phyloP scores from a whole-genome alignment of 306 rosid species.

The Prosopis cineraria region DNA sequence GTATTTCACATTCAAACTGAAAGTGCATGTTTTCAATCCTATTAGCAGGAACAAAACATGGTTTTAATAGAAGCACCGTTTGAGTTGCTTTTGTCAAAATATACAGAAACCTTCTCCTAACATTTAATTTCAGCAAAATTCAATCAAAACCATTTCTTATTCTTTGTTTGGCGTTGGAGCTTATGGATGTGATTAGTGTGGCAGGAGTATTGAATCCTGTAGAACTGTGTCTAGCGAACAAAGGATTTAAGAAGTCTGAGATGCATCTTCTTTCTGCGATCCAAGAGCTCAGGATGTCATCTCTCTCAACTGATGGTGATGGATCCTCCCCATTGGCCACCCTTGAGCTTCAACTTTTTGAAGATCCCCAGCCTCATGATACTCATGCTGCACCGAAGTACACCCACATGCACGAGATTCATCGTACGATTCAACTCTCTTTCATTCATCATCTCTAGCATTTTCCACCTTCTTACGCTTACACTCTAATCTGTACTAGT shows the following conservation, averaged over 20 bases:
- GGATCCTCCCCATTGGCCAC: slow-evolving; percentile 47
- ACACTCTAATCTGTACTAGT: not conserved
- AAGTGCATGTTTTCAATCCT: too few relatives aligned
- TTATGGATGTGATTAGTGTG: not conserved
- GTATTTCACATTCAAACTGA: too few relatives aligned
- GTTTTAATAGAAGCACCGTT: too few relatives aligned
- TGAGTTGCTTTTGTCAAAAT: too few relatives aligned
- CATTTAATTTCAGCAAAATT: too few relatives aligned
- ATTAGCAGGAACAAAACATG: too few relatives aligned
- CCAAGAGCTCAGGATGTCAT: slow-evolving; percentile 47
- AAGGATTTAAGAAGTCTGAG: slow-evolving; percentile 50
- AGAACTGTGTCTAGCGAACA: slow-evolving; percentile 56
- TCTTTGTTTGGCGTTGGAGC: not conserved
- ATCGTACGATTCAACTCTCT: slow-evolving; percentile 18
- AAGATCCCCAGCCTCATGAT: slow-evolving; percentile 35
- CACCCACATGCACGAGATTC: slow-evolving; percentile 27
- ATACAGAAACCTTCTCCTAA: too few relatives aligned
- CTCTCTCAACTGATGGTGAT: slow-evolving; percentile 45
- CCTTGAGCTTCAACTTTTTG: slow-evolving; percentile 60
- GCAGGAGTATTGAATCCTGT: slow-evolving; percentile 63
- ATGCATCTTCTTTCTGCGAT: slow-evolving; percentile 32
- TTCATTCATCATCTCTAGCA: not conserved
- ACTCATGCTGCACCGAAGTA: slow-evolving; percentile 26
- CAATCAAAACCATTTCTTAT: not conserved
- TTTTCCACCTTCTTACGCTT: not conserved